A percentile compares a stretch with the other conserved stretches of the same genome.
Conservation (phyloP, 805 yeast genomes). For the Babjeviella inositovora region DNA sequence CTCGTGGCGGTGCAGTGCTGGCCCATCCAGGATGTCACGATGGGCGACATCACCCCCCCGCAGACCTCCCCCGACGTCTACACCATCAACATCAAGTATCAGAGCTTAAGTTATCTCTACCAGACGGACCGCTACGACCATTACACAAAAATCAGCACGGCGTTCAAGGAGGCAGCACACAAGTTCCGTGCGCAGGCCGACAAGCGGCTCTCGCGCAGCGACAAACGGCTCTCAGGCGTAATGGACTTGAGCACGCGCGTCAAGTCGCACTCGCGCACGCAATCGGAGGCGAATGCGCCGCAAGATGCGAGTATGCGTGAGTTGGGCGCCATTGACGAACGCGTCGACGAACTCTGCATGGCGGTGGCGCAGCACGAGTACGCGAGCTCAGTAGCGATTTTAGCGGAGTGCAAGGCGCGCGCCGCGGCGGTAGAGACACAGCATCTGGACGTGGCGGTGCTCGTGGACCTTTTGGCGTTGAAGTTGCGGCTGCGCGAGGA, state of each 20-base stretch:
- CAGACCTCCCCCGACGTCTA: slow-evolving; percentile 10
- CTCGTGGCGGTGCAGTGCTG: slow-evolving; percentile 66
- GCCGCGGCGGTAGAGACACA: neutral
- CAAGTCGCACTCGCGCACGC: too few species aligned
- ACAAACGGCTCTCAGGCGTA: too few species aligned
- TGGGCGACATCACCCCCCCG: slow-evolving; percentile 19
- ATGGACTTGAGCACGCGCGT: too few species aligned
- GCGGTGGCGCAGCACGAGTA: slow-evolving; percentile 29
- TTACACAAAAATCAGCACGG: slow-evolving; percentile 32
- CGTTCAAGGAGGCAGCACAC: slow-evolving; percentile 44
- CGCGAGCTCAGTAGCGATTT: slow-evolving; percentile 24
- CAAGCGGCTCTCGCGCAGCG: too few species aligned
- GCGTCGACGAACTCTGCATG: slow-evolving; percentile 31
- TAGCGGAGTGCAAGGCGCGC: slow-evolving; percentile 2
- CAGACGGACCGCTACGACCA: slow-evolving; percentile 48
- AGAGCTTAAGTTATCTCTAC: slow-evolving; percentile 33
- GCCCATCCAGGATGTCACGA: slow-evolving; percentile 48
- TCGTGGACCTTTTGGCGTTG: too few species aligned
- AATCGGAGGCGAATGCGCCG: slow-evolving; percentile 22
- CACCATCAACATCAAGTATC: slow-evolving; percentile 27
- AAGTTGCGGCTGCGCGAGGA: too few species aligned
- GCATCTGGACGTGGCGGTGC: too few species aligned
- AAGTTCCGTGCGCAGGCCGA: slow-evolving; percentile 21
- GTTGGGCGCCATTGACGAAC: slow-evolving; percentile 22
- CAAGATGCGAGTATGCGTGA: slow-evolving; percentile 30